Conservation (phyloP, 1,284 basidiomycete genomes). For the Bondarzewia mesenterica region DNA sequence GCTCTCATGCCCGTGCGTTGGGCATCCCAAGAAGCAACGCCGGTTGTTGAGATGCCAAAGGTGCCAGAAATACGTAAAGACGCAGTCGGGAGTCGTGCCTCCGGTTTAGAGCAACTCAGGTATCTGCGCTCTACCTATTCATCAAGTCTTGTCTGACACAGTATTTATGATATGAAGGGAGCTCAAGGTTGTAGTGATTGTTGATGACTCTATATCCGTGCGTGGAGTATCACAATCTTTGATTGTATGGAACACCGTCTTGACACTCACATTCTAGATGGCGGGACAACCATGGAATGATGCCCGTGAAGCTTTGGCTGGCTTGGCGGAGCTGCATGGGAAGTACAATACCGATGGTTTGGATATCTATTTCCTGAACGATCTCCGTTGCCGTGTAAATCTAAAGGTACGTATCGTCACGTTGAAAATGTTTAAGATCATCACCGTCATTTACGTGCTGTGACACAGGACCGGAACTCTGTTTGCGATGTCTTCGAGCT, state of each 20-base stretch:
- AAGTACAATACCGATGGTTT: constrained; percentile 31
- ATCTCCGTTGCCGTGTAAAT: constrained; percentile 21
- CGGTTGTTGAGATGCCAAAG: neutral
- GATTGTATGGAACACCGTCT: neutral
- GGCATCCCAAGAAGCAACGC: constrained; percentile 5
- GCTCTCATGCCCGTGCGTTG: constrained; percentile 10
- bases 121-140: neutral
- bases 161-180: neutral
- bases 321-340: constrained; percentile 31
- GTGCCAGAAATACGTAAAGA: neutral
- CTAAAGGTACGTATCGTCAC: constrained; percentile 20
- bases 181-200: constrained; percentile 27
- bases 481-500: constrained; percentile 7
- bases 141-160: too few species aligned
- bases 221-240: constrained; percentile 5
- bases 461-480: constrained; percentile 7
- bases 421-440: neutral
- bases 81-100: neutral
- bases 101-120: neutral
- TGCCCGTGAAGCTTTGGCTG: constrained; percentile 33
- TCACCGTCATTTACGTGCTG: neutral
- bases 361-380: constrained; percentile 39
- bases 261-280: constrained; percentile 23
- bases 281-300: constrained; percentile 30
- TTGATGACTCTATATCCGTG: constrained; percentile 41